Evolutionary conservation across 306 rosid genomes (phyloP).

Genomic region (Corylus heterophylla): DNA sequence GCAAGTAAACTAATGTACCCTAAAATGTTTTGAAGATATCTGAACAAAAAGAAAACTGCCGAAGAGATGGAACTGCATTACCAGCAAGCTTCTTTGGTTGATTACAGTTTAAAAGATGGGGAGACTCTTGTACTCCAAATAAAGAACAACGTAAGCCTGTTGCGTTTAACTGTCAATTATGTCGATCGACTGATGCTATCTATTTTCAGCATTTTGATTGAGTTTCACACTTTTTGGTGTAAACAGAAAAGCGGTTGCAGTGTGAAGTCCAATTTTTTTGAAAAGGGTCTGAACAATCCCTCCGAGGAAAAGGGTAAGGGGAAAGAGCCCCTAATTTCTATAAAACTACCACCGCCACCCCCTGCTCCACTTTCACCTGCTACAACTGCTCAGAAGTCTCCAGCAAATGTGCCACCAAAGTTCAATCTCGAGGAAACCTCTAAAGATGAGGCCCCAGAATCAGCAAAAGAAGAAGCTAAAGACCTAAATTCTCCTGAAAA

Average conservation of each 20-base stretch:
- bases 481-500: conserved; percentile 36
- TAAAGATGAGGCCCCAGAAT: conserved; percentile 28
- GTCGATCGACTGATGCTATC: neutral
- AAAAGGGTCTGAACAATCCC: conserved; percentile 47
- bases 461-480: conserved; percentile 38
- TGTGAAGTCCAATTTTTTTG: conserved; percentile 63
- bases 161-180: conserved; percentile 19
- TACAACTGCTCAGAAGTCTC: conserved; percentile 37
- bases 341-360: conserved; percentile 90
- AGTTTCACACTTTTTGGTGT: conserved; percentile 19
- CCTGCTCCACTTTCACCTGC: conserved; percentile 65
- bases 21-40: conserved; percentile 54
- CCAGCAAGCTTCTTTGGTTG: conserved; percentile 77
- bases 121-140: conserved; percentile 84
- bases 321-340: conserved; percentile 48
- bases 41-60: conserved; percentile 91
- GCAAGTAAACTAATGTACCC: conserved; percentile 19
- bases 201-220: conserved; percentile 5
- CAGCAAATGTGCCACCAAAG: conserved; percentile 36
- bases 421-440: conserved; percentile 52
- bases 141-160: conserved; percentile 60
- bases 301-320: conserved; percentile 57
- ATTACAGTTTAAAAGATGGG: conserved; percentile 97
- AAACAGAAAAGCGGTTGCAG: conserved; percentile 59
- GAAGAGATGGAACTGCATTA: conserved; percentile 95